Evolutionary conservation across 1,139 yeast species (phyloP).

Genomic region (Pichia kudriavzevii): DNA sequence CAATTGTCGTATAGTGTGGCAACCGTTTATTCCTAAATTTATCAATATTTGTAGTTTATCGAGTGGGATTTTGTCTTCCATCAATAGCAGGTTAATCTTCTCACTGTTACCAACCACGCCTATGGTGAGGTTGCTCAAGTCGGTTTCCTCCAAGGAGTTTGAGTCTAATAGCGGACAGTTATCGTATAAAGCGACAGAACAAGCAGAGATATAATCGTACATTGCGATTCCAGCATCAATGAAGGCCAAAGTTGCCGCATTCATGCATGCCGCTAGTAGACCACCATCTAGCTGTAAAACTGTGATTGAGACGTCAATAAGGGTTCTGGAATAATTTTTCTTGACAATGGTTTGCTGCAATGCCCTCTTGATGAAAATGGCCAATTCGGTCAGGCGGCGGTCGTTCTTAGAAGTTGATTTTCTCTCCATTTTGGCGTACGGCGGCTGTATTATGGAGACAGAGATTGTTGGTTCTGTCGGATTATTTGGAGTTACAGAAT

Average conservation of each 20-base stretch:
- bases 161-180: conserved; percentile 71
- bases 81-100: conserved; percentile 61
- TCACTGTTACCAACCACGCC: conserved; percentile 77
- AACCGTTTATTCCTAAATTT: conserved; percentile 86
- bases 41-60: conserved; percentile 71
- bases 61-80: conserved; percentile 81
- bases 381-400: conserved; percentile 68
- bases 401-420: conserved; percentile 45
- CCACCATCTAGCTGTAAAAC: conserved; percentile 92
- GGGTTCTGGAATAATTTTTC: conserved; percentile 74
- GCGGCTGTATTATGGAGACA: conserved; percentile 64
- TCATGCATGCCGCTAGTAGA: conserved; percentile 66
- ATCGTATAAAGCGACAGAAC: conserved; percentile 69
- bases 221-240: conserved; percentile 94
- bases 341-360: conserved; percentile 73
- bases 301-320: conserved; percentile 63
- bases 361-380: conserved; percentile 66
- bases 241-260: conserved; percentile 84
- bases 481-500: conserved; percentile 39
- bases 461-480: conserved; percentile 34
- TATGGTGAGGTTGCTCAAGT: conserved; percentile 70
- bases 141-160: conserved; percentile 74
- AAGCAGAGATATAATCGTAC: conserved; percentile 82
- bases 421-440: conserved; percentile 74
- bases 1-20: conserved; percentile 69